phyloP scores from a whole-genome alignment of 2,329 filamentous ascomycete genomes.

The Akanthomyces dipterigenus region DNA sequence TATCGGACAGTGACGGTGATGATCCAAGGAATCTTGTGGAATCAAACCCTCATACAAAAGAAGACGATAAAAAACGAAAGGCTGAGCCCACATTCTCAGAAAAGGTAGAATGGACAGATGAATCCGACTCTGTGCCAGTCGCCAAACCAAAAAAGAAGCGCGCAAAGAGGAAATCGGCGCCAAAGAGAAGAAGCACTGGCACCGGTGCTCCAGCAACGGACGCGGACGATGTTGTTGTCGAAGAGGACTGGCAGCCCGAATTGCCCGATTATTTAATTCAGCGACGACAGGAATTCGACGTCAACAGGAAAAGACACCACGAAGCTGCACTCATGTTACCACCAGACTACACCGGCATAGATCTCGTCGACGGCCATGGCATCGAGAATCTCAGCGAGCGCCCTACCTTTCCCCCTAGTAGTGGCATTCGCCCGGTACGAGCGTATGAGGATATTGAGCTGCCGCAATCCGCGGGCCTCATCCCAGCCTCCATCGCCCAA shows the following conservation, averaged over 20 bases:
- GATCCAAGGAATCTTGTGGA: background rate
- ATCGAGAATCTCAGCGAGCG: slow-evolving; percentile 49
- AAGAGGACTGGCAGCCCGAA: slow-evolving; percentile 41
- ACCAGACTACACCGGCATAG: slow-evolving; percentile 67
- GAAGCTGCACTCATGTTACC: slow-evolving; percentile 68
- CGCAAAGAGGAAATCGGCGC: slow-evolving; percentile 26
- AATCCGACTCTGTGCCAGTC: slow-evolving; percentile 54
- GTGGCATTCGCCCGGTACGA: slow-evolving; percentile 56
- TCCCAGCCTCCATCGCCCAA: slow-evolving; percentile 84
- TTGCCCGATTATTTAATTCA: slow-evolving; percentile 68
- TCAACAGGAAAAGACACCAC: slow-evolving; percentile 49
- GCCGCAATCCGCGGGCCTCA: slow-evolving; percentile 67
- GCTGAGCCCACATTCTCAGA: slow-evolving; percentile 29
- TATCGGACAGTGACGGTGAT: slow-evolving; percentile 8
- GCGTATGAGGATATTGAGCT: slow-evolving; percentile 70
- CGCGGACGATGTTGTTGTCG: slow-evolving; percentile 30
- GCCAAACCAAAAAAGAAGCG: slow-evolving; percentile 38
- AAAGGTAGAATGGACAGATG: slow-evolving; percentile 50
- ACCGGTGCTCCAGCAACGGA: slow-evolving; percentile 18
- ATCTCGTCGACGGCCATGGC: slow-evolving; percentile 50
- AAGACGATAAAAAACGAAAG: slow-evolving; percentile 29
- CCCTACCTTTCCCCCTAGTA: slow-evolving; percentile 55
- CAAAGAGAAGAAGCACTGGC: slow-evolving; percentile 21
- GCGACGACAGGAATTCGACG: slow-evolving; percentile 64
- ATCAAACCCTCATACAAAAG: background rate